phyloP scores from a whole-genome alignment of 2,329 filamentous ascomycete species.

The Fusarium protoensiforme region DNA sequence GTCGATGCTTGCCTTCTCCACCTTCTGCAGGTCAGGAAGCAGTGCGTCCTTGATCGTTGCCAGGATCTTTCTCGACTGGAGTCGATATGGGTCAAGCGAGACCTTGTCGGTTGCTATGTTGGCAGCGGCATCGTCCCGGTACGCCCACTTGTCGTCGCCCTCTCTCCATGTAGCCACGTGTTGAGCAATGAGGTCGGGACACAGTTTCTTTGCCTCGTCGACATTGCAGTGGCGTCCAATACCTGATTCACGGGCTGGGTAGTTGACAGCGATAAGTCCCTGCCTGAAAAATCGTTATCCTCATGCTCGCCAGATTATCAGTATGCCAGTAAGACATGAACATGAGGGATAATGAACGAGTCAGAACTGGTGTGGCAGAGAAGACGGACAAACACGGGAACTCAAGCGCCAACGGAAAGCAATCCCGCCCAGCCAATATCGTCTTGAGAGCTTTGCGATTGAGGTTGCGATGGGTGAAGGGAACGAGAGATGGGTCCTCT shows the following conservation, averaged over 20 bases:
- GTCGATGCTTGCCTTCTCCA: constrained; percentile 96
- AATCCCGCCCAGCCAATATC: not conserved
- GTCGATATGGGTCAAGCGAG: constrained; percentile 89
- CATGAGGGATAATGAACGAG: not conserved
- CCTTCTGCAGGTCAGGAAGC: constrained; percentile 72
- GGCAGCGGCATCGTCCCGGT: constrained; percentile 81
- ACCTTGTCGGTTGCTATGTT: constrained; percentile 93
- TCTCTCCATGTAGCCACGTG: constrained; percentile 97
- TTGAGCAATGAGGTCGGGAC: constrained; percentile 84
- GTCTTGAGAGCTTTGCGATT: not conserved
- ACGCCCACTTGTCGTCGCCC: constrained; percentile 91
- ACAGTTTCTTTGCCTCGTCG: constrained; percentile 85
- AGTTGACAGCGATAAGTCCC: constrained; percentile 95
- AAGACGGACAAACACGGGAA: not conserved
- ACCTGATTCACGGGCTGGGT: constrained; percentile 84
- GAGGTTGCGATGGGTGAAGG: not conserved
- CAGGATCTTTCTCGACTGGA: constrained; percentile 86
- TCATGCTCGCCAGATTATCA: not conserved
- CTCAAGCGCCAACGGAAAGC: not conserved
- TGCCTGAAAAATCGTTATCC: constrained; percentile 65
- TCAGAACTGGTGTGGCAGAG: not conserved
- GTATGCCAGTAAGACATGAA: not conserved
- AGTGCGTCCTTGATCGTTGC: constrained; percentile 80
- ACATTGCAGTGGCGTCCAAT: constrained; percentile 83
- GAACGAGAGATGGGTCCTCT: not conserved